These are phyloP conservation scores for Phytopythium mirpurense DNA, from an alignment of 352 stramenopile species.

Conservation along the genomic window DNA sequence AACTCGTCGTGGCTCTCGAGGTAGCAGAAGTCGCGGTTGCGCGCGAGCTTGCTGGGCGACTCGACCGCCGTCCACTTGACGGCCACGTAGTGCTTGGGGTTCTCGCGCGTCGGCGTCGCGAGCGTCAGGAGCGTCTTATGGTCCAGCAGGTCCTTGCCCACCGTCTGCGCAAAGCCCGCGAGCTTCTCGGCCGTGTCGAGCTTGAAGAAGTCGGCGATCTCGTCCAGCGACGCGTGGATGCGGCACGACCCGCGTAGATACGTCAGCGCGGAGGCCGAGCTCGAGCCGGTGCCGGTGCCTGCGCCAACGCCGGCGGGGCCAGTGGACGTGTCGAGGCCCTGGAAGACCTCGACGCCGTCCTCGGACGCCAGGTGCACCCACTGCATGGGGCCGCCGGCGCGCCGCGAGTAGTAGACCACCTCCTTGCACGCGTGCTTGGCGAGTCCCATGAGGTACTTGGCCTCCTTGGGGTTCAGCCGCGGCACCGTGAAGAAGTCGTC, in stretches of 20 bases:
- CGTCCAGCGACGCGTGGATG: slow-evolving; percentile 74
- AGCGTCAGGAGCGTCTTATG: slow-evolving; percentile 73
- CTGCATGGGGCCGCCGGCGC: slow-evolving; percentile 58
- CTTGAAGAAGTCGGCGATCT: slow-evolving; percentile 78
- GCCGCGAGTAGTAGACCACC: slow-evolving; percentile 79
- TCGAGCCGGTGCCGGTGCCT: not conserved
- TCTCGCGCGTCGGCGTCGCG: slow-evolving; percentile 50
- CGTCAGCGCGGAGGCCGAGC: slow-evolving; percentile 28
- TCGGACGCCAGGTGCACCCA: slow-evolving; percentile 73
- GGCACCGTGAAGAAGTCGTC: slow-evolving; percentile 68
- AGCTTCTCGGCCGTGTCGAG: slow-evolving; percentile 71
- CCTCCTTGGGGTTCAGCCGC: slow-evolving; percentile 53
- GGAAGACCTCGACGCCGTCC: slow-evolving; percentile 70
- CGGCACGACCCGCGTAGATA: slow-evolving; percentile 63
- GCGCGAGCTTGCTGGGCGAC: slow-evolving; percentile 65
- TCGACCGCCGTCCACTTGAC: slow-evolving; percentile 82
- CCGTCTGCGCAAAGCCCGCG: slow-evolving; percentile 58
- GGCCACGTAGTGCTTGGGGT: slow-evolving; percentile 80
- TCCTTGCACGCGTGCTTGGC: slow-evolving; percentile 82
- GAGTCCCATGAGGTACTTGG: slow-evolving; percentile 58
- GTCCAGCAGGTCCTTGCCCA: slow-evolving; percentile 75
- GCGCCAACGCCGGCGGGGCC: not conserved
- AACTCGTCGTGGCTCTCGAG: slow-evolving; percentile 84
- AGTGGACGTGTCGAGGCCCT: slow-evolving; percentile 50
- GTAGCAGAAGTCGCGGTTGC: slow-evolving; percentile 82